A percentile compares a stretch with the other conserved stretches of the same genome.
These are phyloP conservation scores for Calonectria pauciramosa DNA, from an alignment of 2,329 filamentous ascomycete genomes.

Conservation along the genomic window DNA sequence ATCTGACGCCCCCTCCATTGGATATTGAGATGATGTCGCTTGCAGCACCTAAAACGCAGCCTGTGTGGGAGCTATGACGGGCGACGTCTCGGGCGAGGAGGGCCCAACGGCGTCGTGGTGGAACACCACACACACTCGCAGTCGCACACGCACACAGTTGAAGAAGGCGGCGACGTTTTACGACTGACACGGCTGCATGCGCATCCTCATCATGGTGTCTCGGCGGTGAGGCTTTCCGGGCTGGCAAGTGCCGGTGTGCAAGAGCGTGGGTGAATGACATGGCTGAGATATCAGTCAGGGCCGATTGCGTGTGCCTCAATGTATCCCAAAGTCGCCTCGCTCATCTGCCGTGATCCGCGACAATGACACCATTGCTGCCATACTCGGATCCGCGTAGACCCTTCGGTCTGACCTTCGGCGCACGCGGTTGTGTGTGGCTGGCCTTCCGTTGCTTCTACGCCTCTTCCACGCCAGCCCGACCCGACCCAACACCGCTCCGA, in stretches of 20 bases:
- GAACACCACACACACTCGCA: not conserved
- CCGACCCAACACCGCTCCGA: slow-evolving; percentile 5
- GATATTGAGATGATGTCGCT: not conserved
- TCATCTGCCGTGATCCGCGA: slow-evolving; percentile 13
- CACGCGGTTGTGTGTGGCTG: not conserved
- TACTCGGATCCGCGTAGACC: slow-evolving; percentile 28
- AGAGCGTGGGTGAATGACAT: not conserved
- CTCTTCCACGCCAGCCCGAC: slow-evolving; percentile 5
- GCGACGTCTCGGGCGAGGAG: not conserved
- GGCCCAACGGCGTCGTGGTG: not conserved
- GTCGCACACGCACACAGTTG: not conserved
- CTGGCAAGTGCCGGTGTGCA: not conserved
- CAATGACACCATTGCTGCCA: slow-evolving; percentile 14
- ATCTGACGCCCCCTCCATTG: not conserved
- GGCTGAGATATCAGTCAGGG: not conserved
- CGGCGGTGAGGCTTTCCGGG: slow-evolving; percentile 15
- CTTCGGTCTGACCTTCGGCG: not conserved
- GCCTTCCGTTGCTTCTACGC: slow-evolving; percentile 13
- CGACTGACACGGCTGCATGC: slow-evolving; percentile 14
- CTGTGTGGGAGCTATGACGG: not conserved
- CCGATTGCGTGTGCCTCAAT: not conserved
- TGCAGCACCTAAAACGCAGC: not conserved
- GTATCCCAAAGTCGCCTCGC: slow-evolving; percentile 22
- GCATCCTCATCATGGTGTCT: slow-evolving; percentile 14
- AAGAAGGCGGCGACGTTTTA: not conserved